A percentile compares a stretch with the other conserved stretches of the same genome.
phyloP scores from a whole-genome alignment of 2,329 filamentous ascomycete species.

The Mycosphaerella arachidis region DNA sequence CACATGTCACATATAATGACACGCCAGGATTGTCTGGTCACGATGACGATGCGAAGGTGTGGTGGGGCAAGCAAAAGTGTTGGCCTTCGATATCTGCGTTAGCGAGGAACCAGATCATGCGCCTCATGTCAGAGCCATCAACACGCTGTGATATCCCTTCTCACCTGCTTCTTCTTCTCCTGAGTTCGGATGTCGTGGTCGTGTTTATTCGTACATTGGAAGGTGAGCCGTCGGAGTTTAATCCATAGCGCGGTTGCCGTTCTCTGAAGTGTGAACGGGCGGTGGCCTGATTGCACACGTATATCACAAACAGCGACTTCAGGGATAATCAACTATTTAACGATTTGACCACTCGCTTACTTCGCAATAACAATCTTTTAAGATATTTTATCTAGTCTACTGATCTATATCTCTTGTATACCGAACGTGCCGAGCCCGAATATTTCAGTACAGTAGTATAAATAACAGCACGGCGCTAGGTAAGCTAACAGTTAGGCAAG shows the following conservation, averaged over 20 bases:
- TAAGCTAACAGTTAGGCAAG: too few relatives aligned
- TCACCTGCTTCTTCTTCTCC: neutral
- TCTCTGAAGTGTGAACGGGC: neutral
- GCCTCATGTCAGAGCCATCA: neutral
- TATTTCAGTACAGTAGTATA: too few relatives aligned
- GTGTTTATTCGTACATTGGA: neutral
- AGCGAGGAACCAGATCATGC: neutral
- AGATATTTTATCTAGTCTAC: too few relatives aligned
- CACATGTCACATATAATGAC: neutral
- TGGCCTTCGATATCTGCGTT: neutral
- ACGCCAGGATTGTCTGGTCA: neutral
- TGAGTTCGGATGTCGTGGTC: neutral
- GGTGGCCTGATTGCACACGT: too few relatives aligned
- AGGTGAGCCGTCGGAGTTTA: neutral
- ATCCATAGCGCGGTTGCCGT: neutral
- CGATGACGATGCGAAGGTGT: neutral
- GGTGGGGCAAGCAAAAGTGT: slow-evolving; percentile 1
- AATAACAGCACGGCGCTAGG: too few relatives aligned
- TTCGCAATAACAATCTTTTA: too few relatives aligned
- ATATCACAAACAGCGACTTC: too few relatives aligned
- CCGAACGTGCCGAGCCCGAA: too few relatives aligned
- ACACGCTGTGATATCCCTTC: neutral
- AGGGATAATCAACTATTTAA: too few relatives aligned
- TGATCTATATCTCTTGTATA: too few relatives aligned
- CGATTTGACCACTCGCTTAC: too few relatives aligned